A percentile compares a stretch with the other conserved stretches of the same genome.
phyloP scores from a whole-genome alignment of 371 early-diverging fungal species.

The Funneliformis caledonium region DNA sequence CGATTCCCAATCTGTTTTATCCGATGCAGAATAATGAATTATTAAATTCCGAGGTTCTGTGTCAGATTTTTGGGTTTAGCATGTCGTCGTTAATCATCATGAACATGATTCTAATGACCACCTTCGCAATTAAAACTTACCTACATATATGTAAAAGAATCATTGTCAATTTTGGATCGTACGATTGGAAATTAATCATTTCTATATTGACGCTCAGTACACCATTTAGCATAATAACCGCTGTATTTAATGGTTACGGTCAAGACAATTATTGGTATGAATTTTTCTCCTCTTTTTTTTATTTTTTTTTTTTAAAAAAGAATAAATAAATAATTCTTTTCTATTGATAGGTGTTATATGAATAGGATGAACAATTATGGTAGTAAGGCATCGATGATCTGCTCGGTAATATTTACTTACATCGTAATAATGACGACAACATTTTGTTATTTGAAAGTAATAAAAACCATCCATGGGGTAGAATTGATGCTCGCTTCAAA shows the following conservation, averaged over 20 bases:
- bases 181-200: conserved; percentile 5
- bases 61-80: background rate
- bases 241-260: background rate
- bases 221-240: background rate
- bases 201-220: background rate
- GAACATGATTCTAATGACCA: conserved; percentile 11
- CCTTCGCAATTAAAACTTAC: conserved; percentile 8
- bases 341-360: conserved; percentile 20
- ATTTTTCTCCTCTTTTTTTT: too few relatives aligned
- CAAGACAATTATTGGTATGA: conserved; percentile 6
- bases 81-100: background rate
- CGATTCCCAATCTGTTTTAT: background rate
- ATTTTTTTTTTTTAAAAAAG: too few relatives aligned
- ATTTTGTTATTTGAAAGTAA: conserved; percentile 22
- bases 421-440: conserved; percentile 5
- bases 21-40: background rate
- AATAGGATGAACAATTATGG: background rate
- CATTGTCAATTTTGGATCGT: background rate
- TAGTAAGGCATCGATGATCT: background rate
- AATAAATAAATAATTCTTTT: too few relatives aligned
- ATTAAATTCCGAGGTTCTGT: background rate
- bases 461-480: conserved; percentile 15
- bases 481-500: conserved; percentile 5
- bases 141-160: conserved; percentile 4
- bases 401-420: background rate